These are phyloP conservation scores for Boletus vermiculosoides DNA, from an alignment of 768 basidiomycete genomes.

Conservation along the genomic window DNA sequence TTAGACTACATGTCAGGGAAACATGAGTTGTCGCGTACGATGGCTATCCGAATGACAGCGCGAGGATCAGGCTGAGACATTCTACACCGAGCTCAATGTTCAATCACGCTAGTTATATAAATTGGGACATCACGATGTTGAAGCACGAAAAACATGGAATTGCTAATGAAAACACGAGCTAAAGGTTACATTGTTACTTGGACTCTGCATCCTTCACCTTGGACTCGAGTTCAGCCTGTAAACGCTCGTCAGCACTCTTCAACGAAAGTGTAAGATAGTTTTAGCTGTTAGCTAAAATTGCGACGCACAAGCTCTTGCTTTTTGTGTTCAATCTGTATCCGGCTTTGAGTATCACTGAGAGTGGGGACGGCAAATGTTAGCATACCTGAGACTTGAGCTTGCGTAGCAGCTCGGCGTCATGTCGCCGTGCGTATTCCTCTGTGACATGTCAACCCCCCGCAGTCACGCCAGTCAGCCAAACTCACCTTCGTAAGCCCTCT, in stretches of 20 bases:
- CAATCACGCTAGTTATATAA: not conserved
- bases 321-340: conserved; percentile 30
- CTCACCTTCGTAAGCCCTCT: conserved; percentile 66
- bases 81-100: not conserved
- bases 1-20: not conserved
- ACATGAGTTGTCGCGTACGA: conserved; percentile 19
- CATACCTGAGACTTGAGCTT: conserved; percentile 60
- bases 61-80: conserved; percentile 15
- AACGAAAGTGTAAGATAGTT: conserved; percentile 12
- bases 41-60: conserved; percentile 21
- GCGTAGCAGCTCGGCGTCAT: conserved; percentile 55
- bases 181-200: conserved; percentile 15
- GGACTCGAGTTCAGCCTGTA: conserved; percentile 32
- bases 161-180: conserved; percentile 8
- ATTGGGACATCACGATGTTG: not conserved
- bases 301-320: conserved; percentile 34
- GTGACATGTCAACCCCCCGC: conserved; percentile 4
- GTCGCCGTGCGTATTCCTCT: conserved; percentile 66
- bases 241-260: conserved; percentile 12
- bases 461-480: conserved; percentile 1
- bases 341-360: not conserved
- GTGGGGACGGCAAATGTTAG: not conserved
- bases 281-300: conserved; percentile 9
- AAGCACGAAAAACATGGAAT: not conserved
- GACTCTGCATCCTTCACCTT: conserved; percentile 23